Conservation (phyloP, 2,329 filamentous ascomycete genomes). For the Verticillium alfalfae region DNA sequence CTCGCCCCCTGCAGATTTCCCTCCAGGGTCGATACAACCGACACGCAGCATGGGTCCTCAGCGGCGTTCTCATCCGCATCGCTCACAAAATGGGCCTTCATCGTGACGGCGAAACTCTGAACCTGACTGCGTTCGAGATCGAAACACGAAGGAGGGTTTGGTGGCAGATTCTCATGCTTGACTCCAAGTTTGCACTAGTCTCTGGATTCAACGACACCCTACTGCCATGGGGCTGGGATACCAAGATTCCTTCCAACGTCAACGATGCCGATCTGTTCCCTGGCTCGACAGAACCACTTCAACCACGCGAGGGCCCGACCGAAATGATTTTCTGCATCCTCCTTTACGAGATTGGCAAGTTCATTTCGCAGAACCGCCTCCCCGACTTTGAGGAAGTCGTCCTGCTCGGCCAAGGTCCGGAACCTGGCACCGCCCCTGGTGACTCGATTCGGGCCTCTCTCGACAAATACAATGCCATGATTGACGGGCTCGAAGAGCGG, state of each 20-base stretch:
- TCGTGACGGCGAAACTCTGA: constrained; percentile 51
- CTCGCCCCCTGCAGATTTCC: constrained; percentile 34
- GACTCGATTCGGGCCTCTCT: constrained; percentile 33
- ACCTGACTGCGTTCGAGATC: constrained; percentile 56
- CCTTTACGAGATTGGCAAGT: constrained; percentile 42
- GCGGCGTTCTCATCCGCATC: constrained; percentile 56
- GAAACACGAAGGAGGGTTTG: constrained; percentile 64
- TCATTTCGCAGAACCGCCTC: constrained; percentile 34
- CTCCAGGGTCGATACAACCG: constrained; percentile 53
- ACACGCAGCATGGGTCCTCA: constrained; percentile 55
- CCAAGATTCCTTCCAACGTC: constrained; percentile 49
- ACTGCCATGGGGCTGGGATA: constrained; percentile 49
- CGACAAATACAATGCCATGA: constrained; percentile 33
- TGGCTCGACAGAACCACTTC: constrained; percentile 42
- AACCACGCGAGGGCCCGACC: constrained; percentile 49
- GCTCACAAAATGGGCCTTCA: constrained; percentile 65
- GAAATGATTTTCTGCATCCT: constrained; percentile 56
- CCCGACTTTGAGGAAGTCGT: constrained; percentile 37
- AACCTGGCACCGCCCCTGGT: constrained; percentile 36
- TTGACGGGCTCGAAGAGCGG: constrained; percentile 35
- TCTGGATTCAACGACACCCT: constrained; percentile 51
- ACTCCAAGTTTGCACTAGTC: constrained; percentile 50
- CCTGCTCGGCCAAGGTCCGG: constrained; percentile 22
- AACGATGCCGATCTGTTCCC: constrained; percentile 55
- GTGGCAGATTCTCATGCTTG: constrained; percentile 59